phyloP scores from a whole-genome alignment of 2,329 filamentous ascomycete species.

The Fusarium pininemorale region DNA sequence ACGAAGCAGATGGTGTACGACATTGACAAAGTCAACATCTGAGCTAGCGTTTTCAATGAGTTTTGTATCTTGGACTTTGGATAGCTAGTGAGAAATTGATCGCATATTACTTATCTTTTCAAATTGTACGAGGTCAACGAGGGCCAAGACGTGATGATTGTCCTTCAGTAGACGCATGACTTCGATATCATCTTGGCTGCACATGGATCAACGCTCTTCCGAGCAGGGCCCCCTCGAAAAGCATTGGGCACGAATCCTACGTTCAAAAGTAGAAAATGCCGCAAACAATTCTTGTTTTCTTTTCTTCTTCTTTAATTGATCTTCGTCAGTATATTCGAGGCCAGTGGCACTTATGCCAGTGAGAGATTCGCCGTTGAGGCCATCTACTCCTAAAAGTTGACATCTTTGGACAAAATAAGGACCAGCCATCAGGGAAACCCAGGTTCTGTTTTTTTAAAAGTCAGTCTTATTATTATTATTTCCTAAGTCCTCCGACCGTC shows the following conservation, averaged over 20 bases:
- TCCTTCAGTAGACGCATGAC: background rate
- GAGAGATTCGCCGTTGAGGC: background rate
- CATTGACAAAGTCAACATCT: background rate
- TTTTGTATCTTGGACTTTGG: background rate
- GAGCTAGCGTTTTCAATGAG: background rate
- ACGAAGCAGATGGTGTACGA: background rate
- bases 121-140: accelerated
- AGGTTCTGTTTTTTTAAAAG: background rate
- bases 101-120: too few relatives aligned
- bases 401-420: too few relatives aligned
- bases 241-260: background rate
- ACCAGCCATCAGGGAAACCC: accelerated
- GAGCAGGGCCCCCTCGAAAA: background rate
- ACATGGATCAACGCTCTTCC: constrained; percentile 6
- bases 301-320: background rate
- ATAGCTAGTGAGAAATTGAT: accelerated
- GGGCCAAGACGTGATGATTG: background rate
- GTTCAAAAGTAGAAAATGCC: background rate
- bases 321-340: accelerated
- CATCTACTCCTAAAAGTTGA: too few relatives aligned
- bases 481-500: background rate
- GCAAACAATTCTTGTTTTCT: background rate
- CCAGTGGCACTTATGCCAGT: accelerated
- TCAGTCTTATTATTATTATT: background rate
- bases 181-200: background rate